Evolutionary conservation across 2,329 filamentous ascomycete species (phyloP), one percentile per base, ranked within the genome.

Genomic region (Fusarium floridanum): DNA sequence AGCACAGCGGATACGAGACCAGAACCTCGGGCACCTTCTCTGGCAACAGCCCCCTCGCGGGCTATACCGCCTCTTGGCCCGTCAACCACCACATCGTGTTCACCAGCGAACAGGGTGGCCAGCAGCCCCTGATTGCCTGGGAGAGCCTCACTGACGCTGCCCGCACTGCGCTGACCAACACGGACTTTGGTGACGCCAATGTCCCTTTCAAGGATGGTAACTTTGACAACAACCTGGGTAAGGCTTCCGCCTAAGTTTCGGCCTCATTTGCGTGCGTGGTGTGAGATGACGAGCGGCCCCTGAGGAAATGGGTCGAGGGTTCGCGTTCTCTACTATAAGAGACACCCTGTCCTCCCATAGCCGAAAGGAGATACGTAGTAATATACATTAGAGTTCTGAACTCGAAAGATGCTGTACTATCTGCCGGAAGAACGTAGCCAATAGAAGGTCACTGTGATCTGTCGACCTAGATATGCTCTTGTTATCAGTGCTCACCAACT

Each of bases 71-170:
- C 56, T 67, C 68, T 56, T 78, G 75, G 64, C 71, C 78, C 2
- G 61, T 80, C 37, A 80, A 86, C 73, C 85, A 86, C 72, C 76
- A 82, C 43, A 73, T 83, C 53, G 76, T 79, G 37, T 80, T 85
- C 36, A 85, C 84, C 6, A 75, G 63, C 17, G 80, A 76, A 2
- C 75, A 78, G 39, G 85, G 85, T 41, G 83, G 82, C 14, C 77
- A 79, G 45, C 85, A 87, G 78, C 85, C 85, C 1, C 70, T 87
- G 53, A 79, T 86, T 61, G 84, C 85, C 9, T 87, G 85, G 85
- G 85, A 87, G 71, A 80, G 74, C 32, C 73, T 87, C 67, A 77
- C 83, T 2, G 65, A 77, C 17, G 81, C 76, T 7, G 83, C 84
- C 27, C 79, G 81, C 57, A 81, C 74, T 9, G 85, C 84, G 1